Evolutionary conservation across 345 rosid genomes (phyloP).

Genomic region (Salix viminalis): DNA sequence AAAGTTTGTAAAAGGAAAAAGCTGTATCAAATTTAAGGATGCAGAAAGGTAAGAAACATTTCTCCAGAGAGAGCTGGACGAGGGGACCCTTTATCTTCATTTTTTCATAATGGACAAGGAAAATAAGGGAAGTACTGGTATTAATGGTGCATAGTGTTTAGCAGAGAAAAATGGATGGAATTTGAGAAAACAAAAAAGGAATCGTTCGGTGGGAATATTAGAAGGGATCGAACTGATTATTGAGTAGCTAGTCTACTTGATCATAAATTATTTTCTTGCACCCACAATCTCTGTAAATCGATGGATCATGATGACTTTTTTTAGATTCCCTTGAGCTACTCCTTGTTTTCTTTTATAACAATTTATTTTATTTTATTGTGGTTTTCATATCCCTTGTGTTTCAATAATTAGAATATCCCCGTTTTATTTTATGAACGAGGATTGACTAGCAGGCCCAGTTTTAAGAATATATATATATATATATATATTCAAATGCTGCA

Average conservation of each 20-base stretch:
- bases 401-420: constrained; percentile 36
- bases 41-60: constrained; percentile 5
- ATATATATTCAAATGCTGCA: constrained; percentile 1
- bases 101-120: constrained; percentile 3
- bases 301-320: constrained; percentile 18
- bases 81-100: neutral
- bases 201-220: constrained; percentile 15
- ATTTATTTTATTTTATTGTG: neutral
- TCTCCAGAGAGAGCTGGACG: neutral
- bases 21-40: neutral
- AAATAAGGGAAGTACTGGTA: neutral
- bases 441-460: constrained; percentile 29
- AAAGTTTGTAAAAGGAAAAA: constrained; percentile 13
- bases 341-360: neutral
- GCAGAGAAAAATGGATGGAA: neutral
- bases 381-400: constrained; percentile 11
- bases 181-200: constrained; percentile 1
- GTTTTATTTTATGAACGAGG: constrained; percentile 31
- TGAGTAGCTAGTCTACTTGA: neutral
- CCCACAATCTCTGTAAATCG: constrained; percentile 1
- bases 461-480: neutral
- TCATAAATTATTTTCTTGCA: neutral
- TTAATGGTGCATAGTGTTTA: neutral
- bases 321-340: neutral
- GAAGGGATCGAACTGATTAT: neutral